These are phyloP conservation scores for Stachybotrys elegans DNA, from an alignment of 2,329 filamentous ascomycete species.

Conservation along the genomic window DNA sequence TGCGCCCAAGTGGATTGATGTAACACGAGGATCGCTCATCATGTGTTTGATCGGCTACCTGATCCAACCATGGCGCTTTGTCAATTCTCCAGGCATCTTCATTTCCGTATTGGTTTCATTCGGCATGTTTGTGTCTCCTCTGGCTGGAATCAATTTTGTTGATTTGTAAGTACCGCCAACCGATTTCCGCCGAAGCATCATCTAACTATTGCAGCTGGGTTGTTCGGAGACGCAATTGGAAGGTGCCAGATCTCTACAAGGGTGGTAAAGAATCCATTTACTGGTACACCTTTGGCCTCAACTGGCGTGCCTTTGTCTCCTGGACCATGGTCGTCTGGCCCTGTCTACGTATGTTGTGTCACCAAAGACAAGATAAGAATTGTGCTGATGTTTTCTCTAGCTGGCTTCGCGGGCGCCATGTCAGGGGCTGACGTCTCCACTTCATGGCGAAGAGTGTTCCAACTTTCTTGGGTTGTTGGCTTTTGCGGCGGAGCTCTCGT, in stretches of 20 bases:
- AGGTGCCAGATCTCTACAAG: not conserved
- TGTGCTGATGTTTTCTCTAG: not conserved
- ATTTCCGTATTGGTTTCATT: not conserved
- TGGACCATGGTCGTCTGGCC: not conserved
- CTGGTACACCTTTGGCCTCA: not conserved
- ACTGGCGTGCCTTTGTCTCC: constrained; percentile 27
- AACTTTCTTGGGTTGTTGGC: not conserved
- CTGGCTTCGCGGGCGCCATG: not conserved
- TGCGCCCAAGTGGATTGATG: not conserved
- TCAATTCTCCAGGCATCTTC: not conserved
- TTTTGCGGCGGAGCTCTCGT: not conserved
- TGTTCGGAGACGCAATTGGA: not conserved
- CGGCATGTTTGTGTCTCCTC: not conserved
- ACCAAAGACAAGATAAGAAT: not conserved
- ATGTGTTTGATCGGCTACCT: not conserved
- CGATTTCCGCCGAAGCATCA: not conserved
- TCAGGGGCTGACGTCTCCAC: not conserved
- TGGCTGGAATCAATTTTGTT: constrained; percentile 29
- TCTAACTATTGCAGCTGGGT: constrained; percentile 10
- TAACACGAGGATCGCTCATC: not conserved
- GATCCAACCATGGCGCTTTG: not conserved
- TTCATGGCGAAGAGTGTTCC: not conserved
- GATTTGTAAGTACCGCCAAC: not conserved
- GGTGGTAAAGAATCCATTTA: not conserved
- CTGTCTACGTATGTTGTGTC: not conserved